Evolutionary conservation across 2,329 filamentous ascomycete genomes (phyloP).

Genomic region (Colletotrichum paranaense): DNA sequence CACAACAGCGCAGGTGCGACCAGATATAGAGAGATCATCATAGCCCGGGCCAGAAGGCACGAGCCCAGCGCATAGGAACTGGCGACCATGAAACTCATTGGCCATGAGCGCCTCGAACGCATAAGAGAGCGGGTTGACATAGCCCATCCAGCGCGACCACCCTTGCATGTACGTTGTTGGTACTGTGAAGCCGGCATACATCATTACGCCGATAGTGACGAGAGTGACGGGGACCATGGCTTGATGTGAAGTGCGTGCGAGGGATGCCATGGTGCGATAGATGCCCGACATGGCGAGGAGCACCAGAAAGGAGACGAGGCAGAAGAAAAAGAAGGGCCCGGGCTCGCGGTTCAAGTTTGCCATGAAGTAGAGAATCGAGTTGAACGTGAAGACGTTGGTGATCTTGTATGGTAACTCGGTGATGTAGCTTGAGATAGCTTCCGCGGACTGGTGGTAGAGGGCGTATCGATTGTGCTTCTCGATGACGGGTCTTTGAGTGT

Average conservation of each 20-base stretch:
- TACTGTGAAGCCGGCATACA: conserved; percentile 77
- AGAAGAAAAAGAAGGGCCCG: conserved; percentile 71
- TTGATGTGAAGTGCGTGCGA: conserved; percentile 44
- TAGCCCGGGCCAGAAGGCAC: conserved; percentile 56
- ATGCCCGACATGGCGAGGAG: conserved; percentile 44
- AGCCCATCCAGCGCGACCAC: conserved; percentile 88
- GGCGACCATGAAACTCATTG: conserved; percentile 80
- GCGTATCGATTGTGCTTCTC: conserved; percentile 44
- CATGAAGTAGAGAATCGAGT: conserved; percentile 75
- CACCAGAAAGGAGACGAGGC: conserved; percentile 51
- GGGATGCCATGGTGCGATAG: conserved; percentile 43
- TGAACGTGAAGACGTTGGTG: conserved; percentile 67
- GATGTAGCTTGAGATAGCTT: conserved; percentile 73
- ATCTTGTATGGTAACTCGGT: conserved; percentile 73
- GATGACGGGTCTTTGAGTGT: conserved; percentile 41
- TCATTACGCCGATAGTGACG: conserved; percentile 74
- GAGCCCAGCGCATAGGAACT: conserved; percentile 64
- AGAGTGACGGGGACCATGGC: conserved; percentile 64
- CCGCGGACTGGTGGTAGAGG: conserved; percentile 52
- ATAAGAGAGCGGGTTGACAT: conserved; percentile 82
- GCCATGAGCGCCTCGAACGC: conserved; percentile 84
- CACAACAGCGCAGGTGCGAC: conserved; percentile 58
- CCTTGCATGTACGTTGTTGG: conserved; percentile 76
- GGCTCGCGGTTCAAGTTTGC: conserved; percentile 68
- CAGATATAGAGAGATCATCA: conserved; percentile 44